Base-by-base conservation (phyloP, 1,284 basidiomycete species). In the Ceratobasidium papillatum region DNA sequence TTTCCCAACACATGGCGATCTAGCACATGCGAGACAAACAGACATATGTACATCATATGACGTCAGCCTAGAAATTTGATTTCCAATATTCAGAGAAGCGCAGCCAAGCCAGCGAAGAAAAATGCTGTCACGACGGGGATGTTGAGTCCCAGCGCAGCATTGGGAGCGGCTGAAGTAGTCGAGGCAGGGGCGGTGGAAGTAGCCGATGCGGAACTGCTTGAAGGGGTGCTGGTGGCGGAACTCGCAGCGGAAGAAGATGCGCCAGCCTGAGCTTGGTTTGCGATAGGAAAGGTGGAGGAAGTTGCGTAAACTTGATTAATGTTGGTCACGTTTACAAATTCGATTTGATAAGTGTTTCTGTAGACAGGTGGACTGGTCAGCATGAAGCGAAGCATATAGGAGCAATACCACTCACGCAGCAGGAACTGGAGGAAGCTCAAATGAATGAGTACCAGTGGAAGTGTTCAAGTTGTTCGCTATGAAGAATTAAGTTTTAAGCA, bases 241-340 rank as follows among this genome's bases (percentile, higher is more conserved):
- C n/a, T 43, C 52, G 56, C 54, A 34, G 34, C 38, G n/a, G n/a
- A n/a, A n/a, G 54, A 32, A 25, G 52, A 45, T 22, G 66, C 49
- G 66, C 34, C 27, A 7, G 66, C 38, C 22, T 72, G 69, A 11
- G 69, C 56, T 30, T 36, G 43, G 32, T 72, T 62, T 2, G 36
- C 43, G 45, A 72, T 62, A n/a, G 69, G 56, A 32, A 72, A 72
- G 9, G 58, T 72, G 12, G 30, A 25, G 25, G 69, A 72, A 1
- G 69, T 27, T 4, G 69, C 69, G 17, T 62, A 72, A 34, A 62
- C 58, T n/a, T 72, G 69, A 45, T 72, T 72, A 58, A 72, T 72
- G 45, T 72, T 62, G 22, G 69, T 61, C 2, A 72, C 58, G 47
- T 72, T 72, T 14, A 72, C 69, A n/a, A 72, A 72, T 27, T 72